phyloP scores from a whole-genome alignment of 176 grass and related monocot species.

The Phragmites australis region DNA sequence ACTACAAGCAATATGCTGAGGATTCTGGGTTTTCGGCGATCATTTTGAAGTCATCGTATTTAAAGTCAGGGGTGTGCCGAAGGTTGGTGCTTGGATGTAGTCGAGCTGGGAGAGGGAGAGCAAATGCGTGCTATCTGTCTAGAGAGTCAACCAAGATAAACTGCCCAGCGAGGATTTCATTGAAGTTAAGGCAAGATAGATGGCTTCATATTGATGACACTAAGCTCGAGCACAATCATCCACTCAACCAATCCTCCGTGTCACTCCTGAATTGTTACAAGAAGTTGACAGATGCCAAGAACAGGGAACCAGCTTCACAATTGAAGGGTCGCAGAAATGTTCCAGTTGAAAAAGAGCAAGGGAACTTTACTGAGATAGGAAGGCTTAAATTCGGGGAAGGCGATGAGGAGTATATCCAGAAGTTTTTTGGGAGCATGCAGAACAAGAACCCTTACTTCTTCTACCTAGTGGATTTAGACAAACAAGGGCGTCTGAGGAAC shows the following conservation, averaged over 20 bases:
- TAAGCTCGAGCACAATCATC: conserved; percentile 91
- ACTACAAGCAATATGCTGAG: conserved; percentile 82
- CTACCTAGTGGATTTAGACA: conserved; percentile 83
- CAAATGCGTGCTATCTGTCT: conserved; percentile 76
- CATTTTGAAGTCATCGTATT: conserved; percentile 68
- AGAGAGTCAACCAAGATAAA: conserved; percentile 83
- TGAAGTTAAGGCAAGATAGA: conserved; percentile 85
- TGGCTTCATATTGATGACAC: conserved; percentile 76
- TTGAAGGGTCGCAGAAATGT: conserved; percentile 57
- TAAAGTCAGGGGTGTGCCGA: conserved; percentile 77
- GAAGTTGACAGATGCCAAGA: conserved; percentile 66
- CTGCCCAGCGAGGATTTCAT: conserved; percentile 74
- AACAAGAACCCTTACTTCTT: conserved; percentile 85
- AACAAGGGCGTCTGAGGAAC: conserved; percentile 67
- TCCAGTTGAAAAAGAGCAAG: conserved; percentile 57
- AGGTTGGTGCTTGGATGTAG: conserved; percentile 84
- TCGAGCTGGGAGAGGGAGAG: conserved; percentile 73
- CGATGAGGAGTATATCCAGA: conserved; percentile 65
- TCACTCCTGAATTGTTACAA: conserved; percentile 60
- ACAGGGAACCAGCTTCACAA: conserved; percentile 35
- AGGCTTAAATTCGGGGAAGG: conserved; percentile 72
- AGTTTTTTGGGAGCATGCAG: conserved; percentile 71
- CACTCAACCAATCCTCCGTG: conserved; percentile 56
- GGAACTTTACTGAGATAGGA: conserved; percentile 53
- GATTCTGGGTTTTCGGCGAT: conserved; percentile 66